Conservation (phyloP, 2,329 filamentous ascomycete genomes). For the Fusarium siculi region DNA sequence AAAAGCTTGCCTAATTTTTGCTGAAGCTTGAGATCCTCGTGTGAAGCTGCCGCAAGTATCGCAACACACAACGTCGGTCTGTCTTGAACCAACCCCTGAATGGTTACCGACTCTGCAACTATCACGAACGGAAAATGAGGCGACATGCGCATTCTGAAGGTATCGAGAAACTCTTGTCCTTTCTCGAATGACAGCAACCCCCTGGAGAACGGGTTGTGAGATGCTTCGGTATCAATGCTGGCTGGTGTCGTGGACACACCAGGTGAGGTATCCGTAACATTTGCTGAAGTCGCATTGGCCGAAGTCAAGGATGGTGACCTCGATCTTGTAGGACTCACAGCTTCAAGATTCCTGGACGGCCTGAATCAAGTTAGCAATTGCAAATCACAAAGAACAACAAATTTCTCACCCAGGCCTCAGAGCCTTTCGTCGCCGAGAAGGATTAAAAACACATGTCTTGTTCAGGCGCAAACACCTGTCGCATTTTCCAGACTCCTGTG, state of each 20-base stretch:
- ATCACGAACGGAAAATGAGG: slow-evolving; percentile 47
- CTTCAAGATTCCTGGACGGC: slow-evolving; percentile 24
- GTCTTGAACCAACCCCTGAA: slow-evolving; percentile 35
- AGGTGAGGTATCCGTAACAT: slow-evolving; percentile 7
- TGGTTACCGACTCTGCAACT: slow-evolving; percentile 24
- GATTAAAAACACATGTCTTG: slow-evolving; percentile 49
- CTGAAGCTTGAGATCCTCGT: slow-evolving; percentile 39
- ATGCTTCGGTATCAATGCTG: slow-evolving; percentile 25
- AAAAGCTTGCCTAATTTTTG: slow-evolving; percentile 42
- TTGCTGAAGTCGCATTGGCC: slow-evolving; percentile 7
- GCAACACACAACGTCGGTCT: slow-evolving; percentile 45
- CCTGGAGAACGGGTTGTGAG: slow-evolving; percentile 38
- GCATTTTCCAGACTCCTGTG: slow-evolving; percentile 48
- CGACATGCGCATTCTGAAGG: slow-evolving; percentile 41
- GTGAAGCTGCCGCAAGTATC: slow-evolving; percentile 43
- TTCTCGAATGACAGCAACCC: slow-evolving; percentile 37
- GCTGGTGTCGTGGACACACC: slow-evolving; percentile 3
- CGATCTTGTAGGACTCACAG: slow-evolving; percentile 16
- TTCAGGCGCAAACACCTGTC: slow-evolving; percentile 48
- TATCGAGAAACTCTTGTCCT: slow-evolving; percentile 42
- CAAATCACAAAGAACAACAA: background rate
- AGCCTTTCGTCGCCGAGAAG: slow-evolving; percentile 43
- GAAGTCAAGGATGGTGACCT: slow-evolving; percentile 29
- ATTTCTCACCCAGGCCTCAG: slow-evolving; percentile 27
- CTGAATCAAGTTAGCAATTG: background rate